A percentile compares a stretch with the other conserved stretches of the same genome.
These are phyloP conservation scores for Penicillium bovifimosum DNA, from an alignment of 495 filamentous ascomycete species.

Conservation along the genomic window DNA sequence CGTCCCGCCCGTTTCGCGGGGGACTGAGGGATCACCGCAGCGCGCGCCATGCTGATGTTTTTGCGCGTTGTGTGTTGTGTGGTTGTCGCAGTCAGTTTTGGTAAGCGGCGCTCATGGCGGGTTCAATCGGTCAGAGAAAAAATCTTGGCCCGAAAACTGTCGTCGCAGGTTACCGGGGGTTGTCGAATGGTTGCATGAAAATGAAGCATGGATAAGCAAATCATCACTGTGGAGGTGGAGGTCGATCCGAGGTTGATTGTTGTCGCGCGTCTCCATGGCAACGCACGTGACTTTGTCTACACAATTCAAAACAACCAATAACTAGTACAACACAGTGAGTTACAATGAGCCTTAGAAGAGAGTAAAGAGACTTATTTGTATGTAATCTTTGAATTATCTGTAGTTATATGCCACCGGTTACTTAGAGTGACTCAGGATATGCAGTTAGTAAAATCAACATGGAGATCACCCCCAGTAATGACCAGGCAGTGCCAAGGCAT, in stretches of 20 bases:
- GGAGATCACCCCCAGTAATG: too few relatives aligned
- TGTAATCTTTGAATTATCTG: too few relatives aligned
- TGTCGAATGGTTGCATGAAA: conserved; percentile 7
- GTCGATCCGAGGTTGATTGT: conserved; percentile 3
- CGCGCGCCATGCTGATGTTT: conserved; percentile 36
- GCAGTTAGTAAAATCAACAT: too few relatives aligned
- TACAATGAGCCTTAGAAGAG: too few relatives aligned
- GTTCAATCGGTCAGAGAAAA: not conserved
- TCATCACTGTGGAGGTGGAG: conserved; percentile 7
- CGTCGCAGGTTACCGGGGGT: not conserved
- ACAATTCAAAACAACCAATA: not conserved
- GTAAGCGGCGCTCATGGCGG: conserved; percentile 18
- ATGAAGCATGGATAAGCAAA: conserved; percentile 5
- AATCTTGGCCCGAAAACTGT: not conserved
- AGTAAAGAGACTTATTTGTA: too few relatives aligned
- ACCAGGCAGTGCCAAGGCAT: too few relatives aligned
- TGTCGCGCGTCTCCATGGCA: conserved; percentile 6
- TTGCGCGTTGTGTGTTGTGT: conserved; percentile 2
- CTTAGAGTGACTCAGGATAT: too few relatives aligned
- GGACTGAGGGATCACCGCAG: conserved; percentile 35
- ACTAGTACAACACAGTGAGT: too few relatives aligned
- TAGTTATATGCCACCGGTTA: too few relatives aligned
- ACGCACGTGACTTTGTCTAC: conserved; percentile 3
- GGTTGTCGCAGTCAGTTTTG: conserved; percentile 2
- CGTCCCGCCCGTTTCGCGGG: conserved; percentile 29